A percentile compares a stretch with the other conserved stretches of the same genome.
Conservation (phyloP, 176 grass and related monocot genomes). For the Oryza punctata region DNA sequence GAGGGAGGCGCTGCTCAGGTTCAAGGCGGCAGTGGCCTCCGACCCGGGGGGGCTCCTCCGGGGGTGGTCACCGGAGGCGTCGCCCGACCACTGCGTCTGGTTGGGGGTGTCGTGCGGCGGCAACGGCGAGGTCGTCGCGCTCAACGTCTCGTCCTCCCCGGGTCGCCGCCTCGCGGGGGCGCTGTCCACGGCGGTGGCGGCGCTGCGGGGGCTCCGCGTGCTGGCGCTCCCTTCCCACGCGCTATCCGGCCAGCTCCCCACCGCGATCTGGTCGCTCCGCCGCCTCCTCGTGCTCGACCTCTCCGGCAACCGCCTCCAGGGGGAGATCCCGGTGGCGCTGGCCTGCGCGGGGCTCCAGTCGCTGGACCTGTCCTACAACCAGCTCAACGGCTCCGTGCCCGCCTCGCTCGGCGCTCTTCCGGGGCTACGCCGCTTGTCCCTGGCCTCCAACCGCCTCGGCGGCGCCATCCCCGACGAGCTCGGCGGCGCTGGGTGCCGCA, state of each 20-base stretch:
- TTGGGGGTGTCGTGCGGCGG: constrained; percentile 63
- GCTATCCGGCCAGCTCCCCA: constrained; percentile 52
- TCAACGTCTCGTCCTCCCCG: constrained; percentile 61
- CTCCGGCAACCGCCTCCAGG: constrained; percentile 63
- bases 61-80: constrained; percentile 42
- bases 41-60: constrained; percentile 58
- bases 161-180: constrained; percentile 51
- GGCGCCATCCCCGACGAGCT: constrained; percentile 73
- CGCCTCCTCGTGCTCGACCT: constrained; percentile 61
- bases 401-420: constrained; percentile 42
- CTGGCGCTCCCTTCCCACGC: constrained; percentile 59
- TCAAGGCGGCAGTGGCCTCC: constrained; percentile 59
- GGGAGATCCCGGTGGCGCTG: constrained; percentile 69
- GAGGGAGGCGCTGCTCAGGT: constrained; percentile 48
- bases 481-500: constrained; percentile 53
- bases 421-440: constrained; percentile 56
- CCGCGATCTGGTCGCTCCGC: constrained; percentile 57
- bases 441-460: constrained; percentile 68
- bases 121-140: constrained; percentile 51
- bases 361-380: constrained; percentile 80
- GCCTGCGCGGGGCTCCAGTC: constrained; percentile 56
- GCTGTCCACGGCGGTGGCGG: constrained; percentile 62
- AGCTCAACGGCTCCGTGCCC: constrained; percentile 74
- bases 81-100: constrained; percentile 67
- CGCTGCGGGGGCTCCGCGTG: constrained; percentile 53